Base-by-base conservation (phyloP, 139 green algal species). In the Trebouxia sp. region DNA sequence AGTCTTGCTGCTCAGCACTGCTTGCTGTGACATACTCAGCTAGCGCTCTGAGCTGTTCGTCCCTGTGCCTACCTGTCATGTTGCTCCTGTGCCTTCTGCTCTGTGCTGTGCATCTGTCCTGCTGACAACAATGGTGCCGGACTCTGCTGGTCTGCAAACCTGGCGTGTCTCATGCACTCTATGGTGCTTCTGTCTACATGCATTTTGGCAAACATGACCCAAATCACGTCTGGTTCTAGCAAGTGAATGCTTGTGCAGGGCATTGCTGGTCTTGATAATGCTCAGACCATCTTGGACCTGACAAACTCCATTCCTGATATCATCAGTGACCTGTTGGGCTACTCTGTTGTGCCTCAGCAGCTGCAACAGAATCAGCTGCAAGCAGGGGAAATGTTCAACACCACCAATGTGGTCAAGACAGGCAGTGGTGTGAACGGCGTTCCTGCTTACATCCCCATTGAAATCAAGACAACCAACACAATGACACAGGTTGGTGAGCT, bases 381-480 rank as follows among this genome's bases (percentile, higher is more conserved):
- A 35, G 37, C 11, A 42, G 62, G 62, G 17, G 32, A 43, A 14
- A 41, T n/a, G 11, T 72, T 72, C 62, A 72, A 72, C 35, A 72
- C 62, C 15, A 72, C 62, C 62, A 72, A 72, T 45, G 62, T 72
- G 0, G 43, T 72, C 62, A 72, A 72, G 15, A 72, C 62, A 45
- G 62, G 62, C 62, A 72, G 37, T 72, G 62, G 62, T 15, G 62
- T 72, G 32, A 72, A 72, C 43, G 62, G 62, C 4, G 32, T 72
- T 35, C 62, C 62, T 43, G 62, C 62, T 43, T 72, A 42, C 32
- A 72, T 72, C 10, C 62, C 62, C 28, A 3, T 72, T 30, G 35
- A n/a, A 12, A 30, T 72, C 35, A 72, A 8, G 32, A 43, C 28
- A 12, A 15, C 6, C 37, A 35, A 17, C 28, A 35, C 6, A 11